phyloP scores from a whole-genome alignment of 2,329 filamentous ascomycete species.

The Penicillium psychrosexuale region DNA sequence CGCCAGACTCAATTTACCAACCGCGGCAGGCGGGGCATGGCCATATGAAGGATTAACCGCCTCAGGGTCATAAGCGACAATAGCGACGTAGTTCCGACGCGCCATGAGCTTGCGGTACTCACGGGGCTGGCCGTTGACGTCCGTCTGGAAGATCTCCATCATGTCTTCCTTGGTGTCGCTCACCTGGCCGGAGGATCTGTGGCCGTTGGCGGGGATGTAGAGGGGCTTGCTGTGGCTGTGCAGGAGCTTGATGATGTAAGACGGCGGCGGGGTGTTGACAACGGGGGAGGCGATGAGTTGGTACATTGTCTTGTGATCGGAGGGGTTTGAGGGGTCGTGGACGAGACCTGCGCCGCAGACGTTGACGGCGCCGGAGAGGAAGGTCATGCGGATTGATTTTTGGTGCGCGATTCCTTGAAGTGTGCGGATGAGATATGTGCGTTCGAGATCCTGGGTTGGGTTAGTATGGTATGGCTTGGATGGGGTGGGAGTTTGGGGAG shows the following conservation, averaged over 20 bases:
- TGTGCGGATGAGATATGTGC: conserved; percentile 93
- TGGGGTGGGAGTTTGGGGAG: no score
- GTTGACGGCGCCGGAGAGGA: conserved; percentile 87
- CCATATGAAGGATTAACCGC: conserved; percentile 54
- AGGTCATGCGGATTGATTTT: conserved; percentile 94
- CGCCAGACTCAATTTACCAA: conserved; percentile 71
- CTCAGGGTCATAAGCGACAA: conserved; percentile 92
- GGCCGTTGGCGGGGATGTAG: conserved; percentile 88
- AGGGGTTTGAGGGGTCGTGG: conserved; percentile 86
- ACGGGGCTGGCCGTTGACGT: conserved; percentile 76
- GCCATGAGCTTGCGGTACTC: conserved; percentile 93
- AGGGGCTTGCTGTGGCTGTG: conserved; percentile 83
- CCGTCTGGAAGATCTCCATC: conserved; percentile 98
- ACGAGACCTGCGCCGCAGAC: conserved; percentile 88
- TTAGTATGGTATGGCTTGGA: background rate
- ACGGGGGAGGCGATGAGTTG: conserved; percentile 92
- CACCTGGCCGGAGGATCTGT: conserved; percentile 61
- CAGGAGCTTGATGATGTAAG: conserved; percentile 89
- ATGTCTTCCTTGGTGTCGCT: conserved; percentile 98
- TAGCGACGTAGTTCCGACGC: conserved; percentile 84
- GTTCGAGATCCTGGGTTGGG: conserved; percentile 69
- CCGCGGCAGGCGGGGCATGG: conserved; percentile 23
- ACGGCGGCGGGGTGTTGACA: conserved; percentile 79
- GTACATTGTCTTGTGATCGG: conserved; percentile 99
- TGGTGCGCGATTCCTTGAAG: conserved; percentile 93